These are phyloP conservation scores for Kwoniella bestiolae DNA, from an alignment of 768 basidiomycete species.

Conservation along the genomic window DNA sequence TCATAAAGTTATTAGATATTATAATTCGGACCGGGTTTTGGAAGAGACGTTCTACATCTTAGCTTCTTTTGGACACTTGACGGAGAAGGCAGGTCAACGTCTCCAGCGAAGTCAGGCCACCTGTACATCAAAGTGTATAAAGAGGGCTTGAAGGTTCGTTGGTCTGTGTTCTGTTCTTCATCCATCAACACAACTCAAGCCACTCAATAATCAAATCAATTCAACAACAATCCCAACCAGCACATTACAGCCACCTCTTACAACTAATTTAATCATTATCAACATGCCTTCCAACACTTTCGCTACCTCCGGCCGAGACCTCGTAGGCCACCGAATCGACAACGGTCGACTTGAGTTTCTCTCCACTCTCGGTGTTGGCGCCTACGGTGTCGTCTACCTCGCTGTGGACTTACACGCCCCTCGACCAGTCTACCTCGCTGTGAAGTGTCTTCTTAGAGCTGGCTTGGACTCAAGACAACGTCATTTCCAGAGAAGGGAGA, in stretches of 20 bases:
- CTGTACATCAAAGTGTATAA: constrained; percentile 1
- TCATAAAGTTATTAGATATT: background rate
- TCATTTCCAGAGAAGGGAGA: constrained; percentile 72
- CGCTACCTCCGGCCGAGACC: constrained; percentile 53
- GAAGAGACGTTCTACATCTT: background rate
- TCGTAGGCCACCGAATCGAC: constrained; percentile 78
- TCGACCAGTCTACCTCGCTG: constrained; percentile 69
- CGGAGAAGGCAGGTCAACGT: constrained; percentile 22
- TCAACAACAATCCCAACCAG: background rate
- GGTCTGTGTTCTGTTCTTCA: constrained; percentile 5
- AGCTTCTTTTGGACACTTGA: background rate
- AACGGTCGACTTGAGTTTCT: constrained; percentile 77
- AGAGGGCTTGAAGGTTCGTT: constrained; percentile 12
- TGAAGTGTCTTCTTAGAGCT: constrained; percentile 78
- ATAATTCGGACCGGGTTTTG: constrained; percentile 12
- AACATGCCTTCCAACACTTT: constrained; percentile 52
- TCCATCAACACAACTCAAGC: constrained; percentile 6
- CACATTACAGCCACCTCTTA: background rate
- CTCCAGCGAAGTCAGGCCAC: background rate
- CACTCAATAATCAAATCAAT: constrained; percentile 9
- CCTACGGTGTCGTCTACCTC: constrained; percentile 93
- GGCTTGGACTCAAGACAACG: constrained; percentile 67
- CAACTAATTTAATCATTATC: background rate
- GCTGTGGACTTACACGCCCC: constrained; percentile 68
- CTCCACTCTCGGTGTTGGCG: constrained; percentile 86